Evolutionary conservation across 2,329 filamentous ascomycete species (phyloP).

Genomic region (Nannizzia gypsea): DNA sequence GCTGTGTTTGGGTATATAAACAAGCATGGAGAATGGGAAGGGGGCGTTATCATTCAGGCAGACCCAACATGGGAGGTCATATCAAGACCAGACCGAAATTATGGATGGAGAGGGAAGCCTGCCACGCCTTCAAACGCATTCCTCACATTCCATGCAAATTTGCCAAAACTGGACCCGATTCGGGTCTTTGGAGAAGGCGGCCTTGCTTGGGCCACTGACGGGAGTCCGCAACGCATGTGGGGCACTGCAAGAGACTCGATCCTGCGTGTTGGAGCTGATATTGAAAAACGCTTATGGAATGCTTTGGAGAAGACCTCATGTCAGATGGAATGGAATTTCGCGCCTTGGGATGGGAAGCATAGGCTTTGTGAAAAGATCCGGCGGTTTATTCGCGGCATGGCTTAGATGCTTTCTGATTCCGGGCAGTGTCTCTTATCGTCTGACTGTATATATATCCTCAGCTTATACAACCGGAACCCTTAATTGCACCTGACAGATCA

Average conservation of each 20-base stretch:
- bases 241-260: constrained; percentile 24
- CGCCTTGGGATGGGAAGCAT: constrained; percentile 13
- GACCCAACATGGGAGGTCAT: constrained; percentile 29
- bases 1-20: constrained; percentile 13
- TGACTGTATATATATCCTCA: background rate
- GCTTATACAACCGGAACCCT: background rate
- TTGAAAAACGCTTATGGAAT: constrained; percentile 30
- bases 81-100: constrained; percentile 14
- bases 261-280: constrained; percentile 29
- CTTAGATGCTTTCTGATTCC: background rate
- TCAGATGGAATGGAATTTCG: constrained; percentile 20
- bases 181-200: constrained; percentile 29
- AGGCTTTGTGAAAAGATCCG: constrained; percentile 13
- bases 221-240: constrained; percentile 28
- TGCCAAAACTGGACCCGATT: constrained; percentile 33
- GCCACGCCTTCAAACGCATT: constrained; percentile 23
- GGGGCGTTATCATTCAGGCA: constrained; percentile 15
- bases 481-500: too few species aligned
- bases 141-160: constrained; percentile 28
- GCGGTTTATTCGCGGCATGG: constrained; percentile 14
- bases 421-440: background rate
- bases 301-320: constrained; percentile 33
- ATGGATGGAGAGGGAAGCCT: constrained; percentile 13
- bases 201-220: constrained; percentile 28
- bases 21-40: constrained; percentile 11